A percentile compares a stretch with the other conserved stretches of the same genome.
Evolutionary conservation across 208 protist genomes (phyloP).

Genomic region (Wallacemonas sp.): DNA sequence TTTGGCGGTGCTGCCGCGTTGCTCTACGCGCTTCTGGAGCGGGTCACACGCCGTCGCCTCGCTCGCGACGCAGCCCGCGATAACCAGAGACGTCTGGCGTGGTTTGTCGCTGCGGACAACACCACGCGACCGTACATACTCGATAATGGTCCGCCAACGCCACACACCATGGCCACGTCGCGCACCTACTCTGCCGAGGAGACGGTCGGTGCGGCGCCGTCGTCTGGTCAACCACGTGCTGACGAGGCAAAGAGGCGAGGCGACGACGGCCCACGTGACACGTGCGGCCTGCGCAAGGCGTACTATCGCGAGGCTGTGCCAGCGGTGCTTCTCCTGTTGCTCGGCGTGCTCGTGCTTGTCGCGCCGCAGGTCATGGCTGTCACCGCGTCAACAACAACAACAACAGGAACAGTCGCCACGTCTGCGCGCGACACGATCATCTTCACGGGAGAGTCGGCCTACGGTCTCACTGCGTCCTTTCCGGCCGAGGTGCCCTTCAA

Average conservation of each 20-base stretch:
- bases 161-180: not conserved
- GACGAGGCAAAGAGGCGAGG: not conserved
- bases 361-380: constrained; percentile 63
- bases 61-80: not conserved
- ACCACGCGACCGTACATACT: not conserved
- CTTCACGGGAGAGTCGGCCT: constrained; percentile 16
- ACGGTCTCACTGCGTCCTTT: constrained; percentile 35
- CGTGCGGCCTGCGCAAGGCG: constrained; percentile 11
- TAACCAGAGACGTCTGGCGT: not conserved
- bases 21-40: constrained; percentile 32
- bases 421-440: not conserved
- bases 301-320: constrained; percentile 31
- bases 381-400: not conserved
- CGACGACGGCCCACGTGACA: not conserved
- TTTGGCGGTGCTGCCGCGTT: constrained; percentile 43
- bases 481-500: constrained; percentile 66
- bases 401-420: not conserved
- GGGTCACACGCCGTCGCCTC: constrained; percentile 9
- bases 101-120: too few relatives aligned
- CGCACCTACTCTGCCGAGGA: constrained; percentile 1
- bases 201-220: not conserved
- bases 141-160: not conserved
- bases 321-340: constrained; percentile 55
- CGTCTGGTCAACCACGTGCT: not conserved
- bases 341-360: constrained; percentile 68